Base-by-base conservation (phyloP, 129 eudicot species). In the Ambrosia trifida region DNA sequence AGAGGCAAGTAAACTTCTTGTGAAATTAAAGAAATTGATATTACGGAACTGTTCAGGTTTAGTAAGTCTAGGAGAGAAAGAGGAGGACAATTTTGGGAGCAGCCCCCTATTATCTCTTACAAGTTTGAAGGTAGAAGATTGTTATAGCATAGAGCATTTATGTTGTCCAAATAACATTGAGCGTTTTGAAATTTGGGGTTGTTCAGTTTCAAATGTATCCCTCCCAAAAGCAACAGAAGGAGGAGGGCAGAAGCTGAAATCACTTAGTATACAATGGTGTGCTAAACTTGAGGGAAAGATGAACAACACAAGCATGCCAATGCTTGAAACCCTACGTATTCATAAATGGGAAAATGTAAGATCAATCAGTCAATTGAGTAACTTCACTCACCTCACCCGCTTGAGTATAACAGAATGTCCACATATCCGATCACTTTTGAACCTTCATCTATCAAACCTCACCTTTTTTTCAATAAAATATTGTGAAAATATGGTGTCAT, bases 141-240 rank as follows among this genome's bases (percentile, higher is more conserved):
- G 50, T 63, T 0, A 35, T 3, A 63, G 20, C 11, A 38, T 53
- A 4, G 13, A 53, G 60, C 32, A 31, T 36, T 63, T 20, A 0
- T 3, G 31, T n/a, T 35, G 68, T 36, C 49, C 49, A 36, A 36
- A 36, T 40, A 63, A 13, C 49, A 63, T 63, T 63, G 50, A 63
- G 31, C 7, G 0, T 1, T 63, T 63, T 50, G 0, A 0, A 0
- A 63, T 63, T 0, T 0, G 0, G 2, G 0, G 1, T 8, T 36
- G 68, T 63, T 63, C 68, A 38, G 6, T 63, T 63, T 36, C 68
- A 63, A 2, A 3, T n/a, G 30, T 63, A 13, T 63, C 16, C 7
- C 7, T 36, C 14, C 61, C 61, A 54, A 54, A 1, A 16, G 3
- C 28, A 18, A n/a, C 56, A 50, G 1, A 2, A 54, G 13, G 2